These are phyloP conservation scores for Phialocephala subalpina DNA, from an alignment of 2,329 filamentous ascomycete genomes.

Conservation along the genomic window DNA sequence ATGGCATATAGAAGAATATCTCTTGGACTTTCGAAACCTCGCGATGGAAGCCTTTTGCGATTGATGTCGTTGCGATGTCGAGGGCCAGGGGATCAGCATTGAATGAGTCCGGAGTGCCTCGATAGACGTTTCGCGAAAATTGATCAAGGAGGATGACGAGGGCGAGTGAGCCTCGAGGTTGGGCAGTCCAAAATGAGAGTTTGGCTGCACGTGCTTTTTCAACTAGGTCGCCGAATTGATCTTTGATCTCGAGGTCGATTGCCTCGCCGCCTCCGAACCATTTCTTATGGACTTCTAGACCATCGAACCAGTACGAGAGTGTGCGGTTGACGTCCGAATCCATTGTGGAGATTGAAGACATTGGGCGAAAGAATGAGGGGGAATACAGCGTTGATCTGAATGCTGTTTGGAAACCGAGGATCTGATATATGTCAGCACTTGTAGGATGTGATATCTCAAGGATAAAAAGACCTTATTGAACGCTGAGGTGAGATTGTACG, in stretches of 20 bases:
- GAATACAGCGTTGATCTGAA: constrained; percentile 25
- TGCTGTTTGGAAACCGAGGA: constrained; percentile 28
- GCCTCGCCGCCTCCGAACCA: constrained; percentile 29
- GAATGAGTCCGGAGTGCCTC: constrained; percentile 43
- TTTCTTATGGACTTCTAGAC: constrained; percentile 20
- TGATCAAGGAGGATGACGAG: constrained; percentile 50
- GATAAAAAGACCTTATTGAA: constrained; percentile 12
- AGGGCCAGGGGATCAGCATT: constrained; percentile 43
- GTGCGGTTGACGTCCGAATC: constrained; percentile 31
- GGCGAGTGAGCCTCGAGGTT: constrained; percentile 43
- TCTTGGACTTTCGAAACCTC: constrained; percentile 32
- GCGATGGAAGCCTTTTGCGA: constrained; percentile 43
- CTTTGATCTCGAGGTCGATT: constrained; percentile 30
- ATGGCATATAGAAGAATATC: constrained; percentile 47
- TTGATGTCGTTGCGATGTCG: constrained; percentile 37
- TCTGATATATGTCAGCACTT: constrained; percentile 16
- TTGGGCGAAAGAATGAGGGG: constrained; percentile 22
- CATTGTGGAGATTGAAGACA: constrained; percentile 27
- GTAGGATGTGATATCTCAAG: background rate
- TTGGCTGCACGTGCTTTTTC: constrained; percentile 26
- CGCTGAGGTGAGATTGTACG: constrained; percentile 23
- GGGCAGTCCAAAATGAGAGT: constrained; percentile 27
- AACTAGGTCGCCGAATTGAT: constrained; percentile 26
- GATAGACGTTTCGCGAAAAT: constrained; percentile 48
- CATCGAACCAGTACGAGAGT: constrained; percentile 32